A percentile compares a stretch with the other conserved stretches of the same genome.
Conservation (phyloP, 169 alveolate genomes). For the Perkinsus olseni region DNA sequence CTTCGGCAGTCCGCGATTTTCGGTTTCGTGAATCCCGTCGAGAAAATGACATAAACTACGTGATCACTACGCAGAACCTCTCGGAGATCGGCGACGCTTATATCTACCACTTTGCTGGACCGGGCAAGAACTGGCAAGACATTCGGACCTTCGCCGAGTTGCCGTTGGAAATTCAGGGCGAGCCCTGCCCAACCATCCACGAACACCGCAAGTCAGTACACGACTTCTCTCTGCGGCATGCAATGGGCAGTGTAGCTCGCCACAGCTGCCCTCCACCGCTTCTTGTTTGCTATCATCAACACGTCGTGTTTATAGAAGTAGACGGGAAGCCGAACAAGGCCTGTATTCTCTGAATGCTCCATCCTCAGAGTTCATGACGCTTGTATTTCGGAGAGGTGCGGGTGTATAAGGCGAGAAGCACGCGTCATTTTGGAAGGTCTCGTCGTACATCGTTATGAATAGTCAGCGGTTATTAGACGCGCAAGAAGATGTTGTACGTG, state of each 20-base stretch:
- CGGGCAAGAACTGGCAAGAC: slow-evolving; percentile 3
- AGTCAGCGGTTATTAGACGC: too few species aligned
- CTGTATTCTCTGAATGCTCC: too few species aligned
- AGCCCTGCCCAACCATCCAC: not conserved
- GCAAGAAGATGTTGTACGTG: too few species aligned
- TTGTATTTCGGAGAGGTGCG: too few species aligned
- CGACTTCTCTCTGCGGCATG: not conserved
- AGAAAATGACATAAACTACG: slow-evolving; percentile 1
- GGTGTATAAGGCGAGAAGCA: too few species aligned
- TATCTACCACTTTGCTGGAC: slow-evolving; percentile 8
- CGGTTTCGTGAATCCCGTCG: not conserved
- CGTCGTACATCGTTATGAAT: too few species aligned
- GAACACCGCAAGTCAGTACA: not conserved
- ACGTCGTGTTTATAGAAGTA: too few species aligned
- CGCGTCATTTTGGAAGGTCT: too few species aligned
- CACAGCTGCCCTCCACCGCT: slow-evolving; percentile 8
- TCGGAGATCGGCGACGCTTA: not conserved
- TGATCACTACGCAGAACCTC: not conserved
- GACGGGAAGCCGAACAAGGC: too few species aligned
- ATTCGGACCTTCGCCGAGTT: not conserved
- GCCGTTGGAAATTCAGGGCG: not conserved
- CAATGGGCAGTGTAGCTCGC: not conserved
- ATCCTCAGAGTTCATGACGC: too few species aligned
- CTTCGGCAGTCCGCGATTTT: not conserved
- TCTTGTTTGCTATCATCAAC: slow-evolving; percentile 5